A percentile compares a stretch with the other conserved stretches of the same genome.
Evolutionary conservation across 257 asterid genomes (phyloP).

Genomic region (Nicotiana tomentosiformis): DNA sequence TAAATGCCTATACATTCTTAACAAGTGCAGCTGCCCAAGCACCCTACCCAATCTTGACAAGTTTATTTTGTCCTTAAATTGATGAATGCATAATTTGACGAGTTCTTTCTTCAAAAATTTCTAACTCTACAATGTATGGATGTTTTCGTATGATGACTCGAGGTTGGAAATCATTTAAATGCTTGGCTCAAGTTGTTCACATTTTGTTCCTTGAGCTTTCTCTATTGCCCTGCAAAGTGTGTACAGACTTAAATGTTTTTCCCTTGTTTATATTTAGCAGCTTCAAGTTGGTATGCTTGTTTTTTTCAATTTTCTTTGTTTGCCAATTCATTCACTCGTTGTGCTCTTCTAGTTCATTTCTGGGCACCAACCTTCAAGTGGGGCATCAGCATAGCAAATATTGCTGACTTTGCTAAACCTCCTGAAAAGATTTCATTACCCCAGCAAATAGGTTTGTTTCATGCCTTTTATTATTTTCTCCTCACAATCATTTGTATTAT

Average conservation of each 20-base stretch:
- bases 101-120: not conserved
- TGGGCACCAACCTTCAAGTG: constrained; percentile 86
- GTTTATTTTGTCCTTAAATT: not conserved
- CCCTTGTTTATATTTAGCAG: not conserved
- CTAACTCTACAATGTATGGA: not conserved
- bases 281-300: not conserved
- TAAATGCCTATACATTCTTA: not conserved
- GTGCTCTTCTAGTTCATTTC: constrained; percentile 48
- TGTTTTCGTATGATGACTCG: not conserved
- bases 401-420: constrained; percentile 57
- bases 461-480: not conserved
- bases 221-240: not conserved
- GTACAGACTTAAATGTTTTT: not conserved
- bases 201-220: not conserved
- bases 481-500: not conserved
- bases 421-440: constrained; percentile 69
- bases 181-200: not conserved
- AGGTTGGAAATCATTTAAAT: not conserved
- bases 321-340: not conserved
- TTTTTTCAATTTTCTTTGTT: not conserved
- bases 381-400: constrained; percentile 76
- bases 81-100: not conserved
- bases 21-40: not conserved
- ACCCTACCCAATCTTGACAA: no score
- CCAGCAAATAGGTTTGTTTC: constrained; percentile 52